Evolutionary conservation across 2,329 filamentous ascomycete species (phyloP), one percentile per base, ranked within the genome.

Genomic region (Allantophomopsis cytisporea): DNA sequence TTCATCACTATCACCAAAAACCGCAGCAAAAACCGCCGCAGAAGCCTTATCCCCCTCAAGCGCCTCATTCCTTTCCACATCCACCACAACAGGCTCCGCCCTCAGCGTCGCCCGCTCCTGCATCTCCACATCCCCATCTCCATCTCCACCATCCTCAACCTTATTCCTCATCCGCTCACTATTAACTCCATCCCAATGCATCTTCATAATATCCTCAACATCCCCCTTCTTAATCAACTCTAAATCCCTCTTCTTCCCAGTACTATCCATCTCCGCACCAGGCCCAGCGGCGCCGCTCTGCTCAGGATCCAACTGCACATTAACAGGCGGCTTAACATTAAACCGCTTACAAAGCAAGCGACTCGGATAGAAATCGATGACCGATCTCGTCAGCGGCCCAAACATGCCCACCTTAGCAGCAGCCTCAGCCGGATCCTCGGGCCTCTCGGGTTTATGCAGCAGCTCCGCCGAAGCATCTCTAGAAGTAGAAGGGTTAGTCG

Each of bases 331-430:
- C 43, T 71, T 76, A n/a, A 96, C 81, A 49, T 87, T 87, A 61
- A 98, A 94, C 7, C 91, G 72, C 57, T 96, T 98, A 62, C 89
- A 96, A n/a, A 96, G 61, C 32, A 98, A 61, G 40, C 87, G 69
- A 1, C 81, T 80, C 1, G 91, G 91, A 49, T 79, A 80, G 58
- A 94, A 96, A 4, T 78, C 72, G 7, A 73, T 58, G 0, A 69
- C 66, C 16, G 69, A 76, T 44, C 91, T 70, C 3, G 91, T 98
- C 75, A 96, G 72, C 12, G 77, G 71, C 1, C 91, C 91, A 60
- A 88, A 95, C 87, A 96, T 94, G 41, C 86, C 87, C 54, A 95
- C 64, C 52, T 73, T 83, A 7, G 91, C 91, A 1, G 91, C 91
- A 49, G 85, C 80, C 54, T 88, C 82, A 10, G 86, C 85, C 0